Percentiles rank a stretch among this genome's conserved stretches.
These are phyloP conservation scores for Aspergillus udagawae DNA, from an alignment of 2,329 filamentous ascomycete genomes.

Conservation along the genomic window DNA sequence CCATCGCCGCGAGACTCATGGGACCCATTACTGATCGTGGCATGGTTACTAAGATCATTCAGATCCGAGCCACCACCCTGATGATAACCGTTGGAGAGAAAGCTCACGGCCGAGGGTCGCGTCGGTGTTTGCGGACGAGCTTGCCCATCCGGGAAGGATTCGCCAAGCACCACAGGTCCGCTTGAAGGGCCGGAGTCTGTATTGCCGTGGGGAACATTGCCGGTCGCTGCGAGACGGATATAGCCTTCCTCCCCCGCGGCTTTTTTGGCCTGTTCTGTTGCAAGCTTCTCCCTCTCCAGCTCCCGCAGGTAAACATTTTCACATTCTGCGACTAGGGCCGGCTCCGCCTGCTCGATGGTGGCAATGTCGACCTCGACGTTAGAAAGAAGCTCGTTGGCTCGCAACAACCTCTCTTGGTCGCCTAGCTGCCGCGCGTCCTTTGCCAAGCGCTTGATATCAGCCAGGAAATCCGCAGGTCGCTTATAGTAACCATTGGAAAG, in stretches of 20 bases:
- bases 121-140: constrained; percentile 53
- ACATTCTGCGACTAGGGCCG: constrained; percentile 65
- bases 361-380: constrained; percentile 94
- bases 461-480: constrained; percentile 80
- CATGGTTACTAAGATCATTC: constrained; percentile 31
- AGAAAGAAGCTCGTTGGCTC: constrained; percentile 83
- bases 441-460: constrained; percentile 77
- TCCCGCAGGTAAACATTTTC: constrained; percentile 76
- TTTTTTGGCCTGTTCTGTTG: constrained; percentile 51
- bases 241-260: constrained; percentile 40
- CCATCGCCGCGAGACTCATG: constrained; percentile 39
- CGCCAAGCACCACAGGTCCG: constrained; percentile 60
- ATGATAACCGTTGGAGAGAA: constrained; percentile 57
- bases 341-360: constrained; percentile 63
- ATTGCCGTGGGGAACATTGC: constrained; percentile 50
- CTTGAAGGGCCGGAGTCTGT: constrained; percentile 48
- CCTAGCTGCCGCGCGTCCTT: constrained; percentile 79
- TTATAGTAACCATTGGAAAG: constrained; percentile 96
- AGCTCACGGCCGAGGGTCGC: constrained; percentile 46
- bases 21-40: constrained; percentile 55
- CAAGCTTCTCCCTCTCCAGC: constrained; percentile 62
- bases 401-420: constrained; percentile 78
- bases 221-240: constrained; percentile 43
- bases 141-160: constrained; percentile 56
- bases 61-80: constrained; percentile 38